These are phyloP conservation scores for Tephrocybe rancida DNA, from an alignment of 768 basidiomycete genomes.

Conservation along the genomic window DNA sequence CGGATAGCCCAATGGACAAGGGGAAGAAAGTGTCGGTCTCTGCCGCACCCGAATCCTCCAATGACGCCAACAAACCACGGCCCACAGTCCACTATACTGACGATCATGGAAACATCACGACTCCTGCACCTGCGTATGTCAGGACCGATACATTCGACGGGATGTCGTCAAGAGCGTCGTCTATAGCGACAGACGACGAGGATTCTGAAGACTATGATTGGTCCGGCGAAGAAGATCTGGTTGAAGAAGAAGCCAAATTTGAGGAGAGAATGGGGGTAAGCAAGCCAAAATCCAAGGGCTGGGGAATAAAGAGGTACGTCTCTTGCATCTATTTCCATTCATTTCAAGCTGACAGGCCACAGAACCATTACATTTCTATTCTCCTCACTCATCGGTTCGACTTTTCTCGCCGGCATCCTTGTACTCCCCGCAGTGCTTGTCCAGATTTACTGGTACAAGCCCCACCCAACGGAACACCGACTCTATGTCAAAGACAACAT, in stretches of 20 bases:
- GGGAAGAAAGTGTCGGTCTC: constrained; percentile 20
- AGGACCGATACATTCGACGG: constrained; percentile 32
- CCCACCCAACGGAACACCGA: constrained; percentile 55
- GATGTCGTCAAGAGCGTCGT: constrained; percentile 37
- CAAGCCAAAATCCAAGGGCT: constrained; percentile 44
- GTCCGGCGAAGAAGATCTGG: constrained; percentile 78
- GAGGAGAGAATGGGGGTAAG: constrained; percentile 56
- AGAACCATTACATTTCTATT: constrained; percentile 66
- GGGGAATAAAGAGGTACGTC: constrained; percentile 55
- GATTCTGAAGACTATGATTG: constrained; percentile 70
- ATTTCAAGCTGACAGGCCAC: constrained; percentile 1
- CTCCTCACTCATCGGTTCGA: constrained; percentile 75
- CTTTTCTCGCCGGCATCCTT: constrained; percentile 62
- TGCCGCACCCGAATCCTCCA: constrained; percentile 21
- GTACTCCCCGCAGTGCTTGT: constrained; percentile 63
- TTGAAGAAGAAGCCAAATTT: constrained; percentile 69
- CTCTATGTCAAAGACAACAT: constrained; percentile 66
- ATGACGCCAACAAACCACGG: constrained; percentile 21
- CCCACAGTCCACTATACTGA: constrained; percentile 59
- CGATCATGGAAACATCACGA: constrained; percentile 30
- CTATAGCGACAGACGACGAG: constrained; percentile 58
- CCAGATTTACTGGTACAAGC: constrained; percentile 72
- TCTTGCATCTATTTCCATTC: not conserved
- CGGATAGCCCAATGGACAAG: constrained; percentile 18
- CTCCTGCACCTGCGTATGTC: constrained; percentile 26